A percentile compares a stretch with the other conserved stretches of the same genome.
phyloP scores from a whole-genome alignment of 495 filamentous ascomycete genomes.

The Penicillium paxilli region DNA sequence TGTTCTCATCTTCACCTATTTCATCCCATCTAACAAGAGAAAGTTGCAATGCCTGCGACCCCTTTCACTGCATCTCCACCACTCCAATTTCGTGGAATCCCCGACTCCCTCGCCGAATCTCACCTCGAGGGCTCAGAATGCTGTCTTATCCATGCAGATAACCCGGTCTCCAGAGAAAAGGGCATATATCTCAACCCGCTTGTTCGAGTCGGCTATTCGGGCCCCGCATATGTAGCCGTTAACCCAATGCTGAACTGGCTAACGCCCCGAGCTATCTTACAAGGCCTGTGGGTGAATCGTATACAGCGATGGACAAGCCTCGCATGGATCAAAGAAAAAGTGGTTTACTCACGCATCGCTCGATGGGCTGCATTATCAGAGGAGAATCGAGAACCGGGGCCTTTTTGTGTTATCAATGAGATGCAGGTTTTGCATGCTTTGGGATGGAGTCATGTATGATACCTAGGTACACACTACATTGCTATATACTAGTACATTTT shows the following conservation, averaged over 20 bases:
- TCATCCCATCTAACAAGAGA: background rate
- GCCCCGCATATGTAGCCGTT: constrained; percentile 55
- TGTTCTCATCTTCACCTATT: background rate
- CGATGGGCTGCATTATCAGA: constrained; percentile 38
- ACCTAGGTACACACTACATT: no score
- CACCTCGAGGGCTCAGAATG: constrained; percentile 83
- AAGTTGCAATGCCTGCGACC: constrained; percentile 55
- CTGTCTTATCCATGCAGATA: constrained; percentile 81
- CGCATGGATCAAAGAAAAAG: constrained; percentile 34
- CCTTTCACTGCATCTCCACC: constrained; percentile 53
- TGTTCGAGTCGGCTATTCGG: constrained; percentile 72
- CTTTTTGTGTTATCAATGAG: constrained; percentile 74
- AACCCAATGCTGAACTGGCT: constrained; percentile 46
- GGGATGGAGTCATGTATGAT: constrained; percentile 75
- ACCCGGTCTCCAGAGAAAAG: constrained; percentile 47
- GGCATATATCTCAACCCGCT: constrained; percentile 79
- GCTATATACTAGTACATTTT: no score
- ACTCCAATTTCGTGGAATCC: constrained; percentile 68
- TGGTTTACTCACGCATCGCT: constrained; percentile 39
- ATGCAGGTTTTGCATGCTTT: constrained; percentile 78
- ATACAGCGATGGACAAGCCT: constrained; percentile 49
- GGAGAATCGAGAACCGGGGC: constrained; percentile 52
- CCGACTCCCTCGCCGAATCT: constrained; percentile 62
- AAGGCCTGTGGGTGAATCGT: constrained; percentile 60
- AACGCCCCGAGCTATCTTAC: constrained; percentile 26